Conservation (phyloP, 805 yeast species). For the Teunomyces aglyptinius region DNA sequence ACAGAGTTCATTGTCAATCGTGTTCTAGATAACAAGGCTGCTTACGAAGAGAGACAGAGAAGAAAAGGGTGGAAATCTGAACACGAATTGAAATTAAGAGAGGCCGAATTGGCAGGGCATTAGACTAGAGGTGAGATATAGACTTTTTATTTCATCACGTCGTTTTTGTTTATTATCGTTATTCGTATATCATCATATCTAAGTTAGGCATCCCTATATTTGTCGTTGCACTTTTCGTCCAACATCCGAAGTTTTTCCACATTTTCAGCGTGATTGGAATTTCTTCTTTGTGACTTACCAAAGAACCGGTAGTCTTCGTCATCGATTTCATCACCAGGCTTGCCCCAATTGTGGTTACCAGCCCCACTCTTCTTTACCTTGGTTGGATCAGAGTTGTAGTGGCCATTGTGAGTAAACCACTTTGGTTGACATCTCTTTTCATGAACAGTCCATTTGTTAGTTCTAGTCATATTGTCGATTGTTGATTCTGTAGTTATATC, state of each 20-base stretch:
- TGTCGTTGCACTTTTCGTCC: slow-evolving; percentile 19
- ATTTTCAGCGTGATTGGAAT: slow-evolving; percentile 38
- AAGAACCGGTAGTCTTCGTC: slow-evolving; percentile 41
- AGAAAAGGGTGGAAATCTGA: slow-evolving; percentile 81
- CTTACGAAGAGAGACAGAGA: slow-evolving; percentile 82
- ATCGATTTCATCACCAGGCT: slow-evolving; percentile 71
- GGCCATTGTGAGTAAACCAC: slow-evolving; percentile 79
- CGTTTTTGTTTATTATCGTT: neutral
- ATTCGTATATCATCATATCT: neutral
- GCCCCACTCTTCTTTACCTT: slow-evolving; percentile 80
- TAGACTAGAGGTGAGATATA: neutral
- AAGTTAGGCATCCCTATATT: neutral
- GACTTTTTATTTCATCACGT: neutral
- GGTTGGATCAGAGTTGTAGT: slow-evolving; percentile 65
- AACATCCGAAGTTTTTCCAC: slow-evolving; percentile 27
- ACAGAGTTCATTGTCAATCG: slow-evolving; percentile 72
- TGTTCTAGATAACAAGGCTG: slow-evolving; percentile 62
- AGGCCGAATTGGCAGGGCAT: slow-evolving; percentile 15
- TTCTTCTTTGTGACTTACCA: slow-evolving; percentile 32
- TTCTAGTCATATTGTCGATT: slow-evolving; percentile 60
- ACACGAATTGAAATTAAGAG: slow-evolving; percentile 29
- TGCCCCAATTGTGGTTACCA: slow-evolving; percentile 89
- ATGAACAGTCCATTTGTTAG: slow-evolving; percentile 71
- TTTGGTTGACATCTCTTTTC: slow-evolving; percentile 60
- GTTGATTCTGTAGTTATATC: neutral